phyloP scores from a whole-genome alignment of 768 basidiomycete species.

The Flagelloscypha sp. region DNA sequence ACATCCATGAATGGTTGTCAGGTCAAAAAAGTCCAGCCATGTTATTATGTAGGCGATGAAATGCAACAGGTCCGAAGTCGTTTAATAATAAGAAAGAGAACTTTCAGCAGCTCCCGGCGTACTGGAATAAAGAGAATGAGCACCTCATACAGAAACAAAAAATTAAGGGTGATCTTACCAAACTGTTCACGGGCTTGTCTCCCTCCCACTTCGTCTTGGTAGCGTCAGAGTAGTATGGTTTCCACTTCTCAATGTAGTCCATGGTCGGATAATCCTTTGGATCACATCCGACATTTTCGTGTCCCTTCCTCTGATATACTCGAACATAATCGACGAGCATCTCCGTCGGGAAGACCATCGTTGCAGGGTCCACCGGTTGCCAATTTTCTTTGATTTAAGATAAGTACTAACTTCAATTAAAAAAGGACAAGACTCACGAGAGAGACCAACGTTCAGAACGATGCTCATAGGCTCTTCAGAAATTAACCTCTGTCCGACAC shows the following conservation, averaged over 20 bases:
- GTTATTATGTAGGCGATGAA: too few species aligned
- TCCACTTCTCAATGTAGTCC: slow-evolving; percentile 30
- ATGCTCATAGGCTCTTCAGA: slow-evolving; percentile 46
- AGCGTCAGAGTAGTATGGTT: too few species aligned
- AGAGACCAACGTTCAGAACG: slow-evolving; percentile 22
- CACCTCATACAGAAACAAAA: too few species aligned
- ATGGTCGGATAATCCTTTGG: slow-evolving; percentile 40
- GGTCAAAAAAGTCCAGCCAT: too few species aligned
- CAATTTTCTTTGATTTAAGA: slow-evolving; percentile 80
- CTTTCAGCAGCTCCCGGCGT: too few species aligned
- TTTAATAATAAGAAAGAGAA: too few species aligned
- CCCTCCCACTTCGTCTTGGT: too few species aligned
- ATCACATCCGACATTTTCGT: slow-evolving; percentile 40
- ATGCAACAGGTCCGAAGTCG: too few species aligned
- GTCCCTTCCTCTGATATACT: slow-evolving; percentile 43
- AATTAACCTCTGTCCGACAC: slow-evolving; percentile 50
- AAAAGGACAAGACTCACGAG: slow-evolving; percentile 21
- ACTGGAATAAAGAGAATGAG: too few species aligned
- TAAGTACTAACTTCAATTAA: slow-evolving; percentile 53
- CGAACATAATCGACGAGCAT: slow-evolving; percentile 53
- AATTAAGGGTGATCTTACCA: too few species aligned
- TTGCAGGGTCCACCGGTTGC: slow-evolving; percentile 32
- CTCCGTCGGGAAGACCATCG: slow-evolving; percentile 41
- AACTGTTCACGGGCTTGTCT: too few species aligned
- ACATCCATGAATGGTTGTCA: too few species aligned